These are phyloP conservation scores for Salix caprea DNA, from an alignment of 345 rosid species.

Conservation along the genomic window DNA sequence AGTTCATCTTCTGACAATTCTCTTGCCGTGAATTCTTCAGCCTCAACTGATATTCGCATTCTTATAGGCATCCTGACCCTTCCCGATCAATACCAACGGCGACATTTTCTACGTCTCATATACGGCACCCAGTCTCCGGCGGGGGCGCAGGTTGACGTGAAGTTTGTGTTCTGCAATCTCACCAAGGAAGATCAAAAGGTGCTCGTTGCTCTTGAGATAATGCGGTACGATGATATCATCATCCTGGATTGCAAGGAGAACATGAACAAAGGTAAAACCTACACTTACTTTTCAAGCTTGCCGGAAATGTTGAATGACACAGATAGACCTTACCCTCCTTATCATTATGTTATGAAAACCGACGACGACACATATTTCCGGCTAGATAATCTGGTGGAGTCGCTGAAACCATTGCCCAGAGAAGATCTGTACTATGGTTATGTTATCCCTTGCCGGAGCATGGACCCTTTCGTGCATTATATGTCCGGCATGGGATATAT, in stretches of 20 bases:
- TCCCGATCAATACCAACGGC: constrained; percentile 73
- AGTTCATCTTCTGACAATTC: constrained; percentile 12
- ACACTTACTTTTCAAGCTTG: constrained; percentile 73
- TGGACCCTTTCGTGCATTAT: constrained; percentile 86
- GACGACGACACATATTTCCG: constrained; percentile 73
- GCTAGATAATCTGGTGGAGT: constrained; percentile 46
- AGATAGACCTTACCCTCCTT: constrained; percentile 47
- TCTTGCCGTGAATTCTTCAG: constrained; percentile 7
- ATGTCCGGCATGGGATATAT: constrained; percentile 93
- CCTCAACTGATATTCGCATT: constrained; percentile 47
- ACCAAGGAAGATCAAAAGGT: constrained; percentile 82
- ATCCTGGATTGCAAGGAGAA: constrained; percentile 75
- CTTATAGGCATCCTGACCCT: constrained; percentile 72
- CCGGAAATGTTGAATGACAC: constrained; percentile 49
- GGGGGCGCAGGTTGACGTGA: constrained; percentile 61
- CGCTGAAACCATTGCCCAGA: constrained; percentile 61
- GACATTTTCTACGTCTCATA: constrained; percentile 64
- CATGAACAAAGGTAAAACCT: constrained; percentile 87
- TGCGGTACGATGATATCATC: constrained; percentile 75
- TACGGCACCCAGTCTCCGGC: constrained; percentile 50
- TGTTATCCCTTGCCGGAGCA: constrained; percentile 75
- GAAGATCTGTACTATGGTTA: constrained; percentile 82
- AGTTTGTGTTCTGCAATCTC: constrained; percentile 84
- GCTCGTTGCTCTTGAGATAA: constrained; percentile 80
- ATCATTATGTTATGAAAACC: constrained; percentile 81